Conservation (phyloP, 1,139 yeast species). For the Sporopachydermia cereana region DNA sequence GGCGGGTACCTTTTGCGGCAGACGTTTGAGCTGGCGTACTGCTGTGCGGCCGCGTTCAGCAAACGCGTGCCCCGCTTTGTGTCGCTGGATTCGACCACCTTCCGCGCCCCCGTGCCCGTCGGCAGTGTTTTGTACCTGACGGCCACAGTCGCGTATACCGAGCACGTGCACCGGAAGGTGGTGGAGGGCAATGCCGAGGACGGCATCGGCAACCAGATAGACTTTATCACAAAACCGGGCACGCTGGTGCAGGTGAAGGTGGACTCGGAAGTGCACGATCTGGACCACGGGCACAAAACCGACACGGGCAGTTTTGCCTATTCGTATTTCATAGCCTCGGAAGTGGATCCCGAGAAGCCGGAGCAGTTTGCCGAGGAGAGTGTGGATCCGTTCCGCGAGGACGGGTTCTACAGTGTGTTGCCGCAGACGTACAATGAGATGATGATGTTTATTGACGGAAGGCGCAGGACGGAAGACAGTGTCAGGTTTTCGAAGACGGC, state of each 20-base stretch:
- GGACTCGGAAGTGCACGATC: slow-evolving; percentile 61
- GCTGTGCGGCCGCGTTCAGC: slow-evolving; percentile 82
- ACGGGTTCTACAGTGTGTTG: slow-evolving; percentile 51
- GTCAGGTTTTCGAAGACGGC: slow-evolving; percentile 34
- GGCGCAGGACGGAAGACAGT: slow-evolving; percentile 80
- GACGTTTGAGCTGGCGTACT: slow-evolving; percentile 85
- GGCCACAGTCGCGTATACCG: slow-evolving; percentile 78
- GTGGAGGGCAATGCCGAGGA: slow-evolving; percentile 15
- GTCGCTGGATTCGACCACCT: slow-evolving; percentile 81
- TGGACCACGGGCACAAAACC: slow-evolving; percentile 47
- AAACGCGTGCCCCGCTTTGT: slow-evolving; percentile 79
- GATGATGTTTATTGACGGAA: slow-evolving; percentile 84
- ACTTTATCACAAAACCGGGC: slow-evolving; percentile 67
- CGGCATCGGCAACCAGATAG: slow-evolving; percentile 22
- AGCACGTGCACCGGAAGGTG: slow-evolving; percentile 42
- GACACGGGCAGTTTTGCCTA: slow-evolving; percentile 82
- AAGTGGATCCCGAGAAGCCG: slow-evolving; percentile 18
- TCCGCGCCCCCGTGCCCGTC: slow-evolving; percentile 89
- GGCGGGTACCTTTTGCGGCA: slow-evolving; percentile 90
- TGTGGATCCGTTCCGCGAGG: slow-evolving; percentile 16
- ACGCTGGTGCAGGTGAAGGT: slow-evolving; percentile 83
- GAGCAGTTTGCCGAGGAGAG: slow-evolving; percentile 19
- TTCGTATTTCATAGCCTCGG: slow-evolving; percentile 69
- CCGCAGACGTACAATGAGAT: slow-evolving; percentile 86
- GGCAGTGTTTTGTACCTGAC: slow-evolving; percentile 78